Conservation (phyloP, 2,329 filamentous ascomycete species). For the Aulographum hederae region DNA sequence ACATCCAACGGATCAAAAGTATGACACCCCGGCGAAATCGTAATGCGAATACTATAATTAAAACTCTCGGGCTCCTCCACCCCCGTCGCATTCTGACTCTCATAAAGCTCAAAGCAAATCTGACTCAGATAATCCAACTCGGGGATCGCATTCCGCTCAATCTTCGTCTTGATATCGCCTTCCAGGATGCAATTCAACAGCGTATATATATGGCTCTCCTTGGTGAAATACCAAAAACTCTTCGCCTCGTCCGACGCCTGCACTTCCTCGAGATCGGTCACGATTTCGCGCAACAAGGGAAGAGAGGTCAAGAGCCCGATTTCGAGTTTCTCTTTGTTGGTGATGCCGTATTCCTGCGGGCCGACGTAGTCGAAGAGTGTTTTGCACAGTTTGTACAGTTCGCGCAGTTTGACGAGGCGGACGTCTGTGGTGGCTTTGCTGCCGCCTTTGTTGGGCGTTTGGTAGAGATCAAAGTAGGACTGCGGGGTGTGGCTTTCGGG, state of each 20-base stretch:
- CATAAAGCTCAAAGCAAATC: slow-evolving; percentile 96
- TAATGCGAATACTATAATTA: slow-evolving; percentile 91
- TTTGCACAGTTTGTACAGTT: slow-evolving; percentile 86
- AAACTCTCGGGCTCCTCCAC: slow-evolving; percentile 49
- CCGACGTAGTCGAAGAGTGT: slow-evolving; percentile 97
- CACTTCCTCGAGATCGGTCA: slow-evolving; percentile 90
- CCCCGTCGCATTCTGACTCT: slow-evolving; percentile 56
- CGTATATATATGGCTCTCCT: slow-evolving; percentile 97
- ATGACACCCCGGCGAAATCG: slow-evolving; percentile 87
- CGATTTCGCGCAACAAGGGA: slow-evolving; percentile 88
- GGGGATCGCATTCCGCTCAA: slow-evolving; percentile 83
- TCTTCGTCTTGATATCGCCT: slow-evolving; percentile 92
- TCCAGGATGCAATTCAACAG: slow-evolving; percentile 95
- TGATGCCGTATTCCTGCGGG: slow-evolving; percentile 94
- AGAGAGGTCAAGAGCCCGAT: slow-evolving; percentile 89
- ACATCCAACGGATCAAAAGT: slow-evolving; percentile 93
- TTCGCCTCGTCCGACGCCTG: slow-evolving; percentile 89
- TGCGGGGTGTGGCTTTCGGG: slow-evolving; percentile 23
- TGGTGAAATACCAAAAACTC: slow-evolving; percentile 97
- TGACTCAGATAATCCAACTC: slow-evolving; percentile 95
- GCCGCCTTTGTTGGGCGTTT: slow-evolving; percentile 34
- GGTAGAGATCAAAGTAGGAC: slow-evolving; percentile 75
- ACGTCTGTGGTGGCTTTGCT: slow-evolving; percentile 65
- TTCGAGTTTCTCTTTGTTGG: slow-evolving; percentile 90
- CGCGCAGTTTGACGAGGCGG: slow-evolving; percentile 71